Conservation (phyloP, 352 stramenopile species). For the Phytophthora colocasiae region DNA sequence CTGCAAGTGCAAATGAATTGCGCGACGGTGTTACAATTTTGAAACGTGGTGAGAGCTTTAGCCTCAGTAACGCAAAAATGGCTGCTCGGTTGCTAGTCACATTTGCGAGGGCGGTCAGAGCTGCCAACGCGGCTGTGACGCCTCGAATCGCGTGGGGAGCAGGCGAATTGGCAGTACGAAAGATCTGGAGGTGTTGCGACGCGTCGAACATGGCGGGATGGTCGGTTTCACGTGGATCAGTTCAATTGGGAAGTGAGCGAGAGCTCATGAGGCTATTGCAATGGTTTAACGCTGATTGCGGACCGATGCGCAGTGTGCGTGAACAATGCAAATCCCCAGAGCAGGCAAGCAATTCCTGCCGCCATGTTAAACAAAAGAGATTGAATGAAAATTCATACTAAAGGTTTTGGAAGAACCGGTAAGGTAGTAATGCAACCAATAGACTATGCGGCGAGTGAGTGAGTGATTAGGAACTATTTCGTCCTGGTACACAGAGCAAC, state of each 20-base stretch:
- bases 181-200: slow-evolving; percentile 2
- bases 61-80: slow-evolving; percentile 28
- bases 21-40: slow-evolving; percentile 38
- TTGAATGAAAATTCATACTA: too few relatives aligned
- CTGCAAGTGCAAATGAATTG: slow-evolving; percentile 45
- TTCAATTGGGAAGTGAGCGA: slow-evolving; percentile 6
- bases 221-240: neutral
- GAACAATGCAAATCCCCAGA: slow-evolving; percentile 8
- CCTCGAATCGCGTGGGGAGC: slow-evolving; percentile 42
- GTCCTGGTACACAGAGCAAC: neutral
- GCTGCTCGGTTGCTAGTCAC: slow-evolving; percentile 35
- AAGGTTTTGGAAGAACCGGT: too few relatives aligned
- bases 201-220: slow-evolving; percentile 19
- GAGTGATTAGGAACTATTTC: too few relatives aligned
- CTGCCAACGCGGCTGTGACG: slow-evolving; percentile 26
- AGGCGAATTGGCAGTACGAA: slow-evolving; percentile 12
- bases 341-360: neutral
- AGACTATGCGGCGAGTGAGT: too few relatives aligned
- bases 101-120: slow-evolving; percentile 33
- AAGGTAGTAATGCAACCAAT: too few relatives aligned
- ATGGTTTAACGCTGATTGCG: slow-evolving; percentile 8
- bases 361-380: too few relatives aligned
- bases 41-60: slow-evolving; percentile 19
- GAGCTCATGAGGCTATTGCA: neutral
- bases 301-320: slow-evolving; percentile 1